Evolutionary conservation across 176 grass and related monocot genomes (phyloP), one percentile per base, ranked within the genome.

Genomic region (Stipa capillata): DNA sequence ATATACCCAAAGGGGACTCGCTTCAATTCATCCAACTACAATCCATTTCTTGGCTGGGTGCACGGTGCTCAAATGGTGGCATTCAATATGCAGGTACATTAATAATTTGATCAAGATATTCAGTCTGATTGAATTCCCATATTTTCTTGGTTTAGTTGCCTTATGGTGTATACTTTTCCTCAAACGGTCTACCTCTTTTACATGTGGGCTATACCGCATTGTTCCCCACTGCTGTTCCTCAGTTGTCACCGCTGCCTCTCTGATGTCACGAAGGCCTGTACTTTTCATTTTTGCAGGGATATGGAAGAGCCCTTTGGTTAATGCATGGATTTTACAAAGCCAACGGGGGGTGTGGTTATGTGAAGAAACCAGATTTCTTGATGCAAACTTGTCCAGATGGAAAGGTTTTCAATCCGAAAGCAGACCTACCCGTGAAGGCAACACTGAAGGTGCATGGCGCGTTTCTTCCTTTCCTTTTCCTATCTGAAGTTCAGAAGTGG

Each of bases 41-140:
- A 97, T 81, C 95, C 95, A 59, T 97, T 94, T 84, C 89, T 94
- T 74, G 91, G 91, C 4, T 97, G 95, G 95, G 87, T 97, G 47
- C 95, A 97, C 83, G 95, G 95, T 77, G 95, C 95, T 84, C 95
- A 97, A 75, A 97, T 97, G 95, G 95, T 97, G 79, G 95, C 95
- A 54, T 94, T 97, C 80, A 97, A 97, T 86, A 94, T 97, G 95
- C 95, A 94, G 95, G 94, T 97, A 68, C 37, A 57, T 60, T 52
- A 75, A 5, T 71, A 66, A 25, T 79, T 57, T 74, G 63, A 59
- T 32, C 21, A 71, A 39, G 37, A 44, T 1, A 72, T 77, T 49
- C 44, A 39, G 44, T 43, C 31, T 23, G 24, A 78, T 56, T 45
- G 56, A 35, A 37, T 39, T 52, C 39, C 29, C 57, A 1, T 48